phyloP scores from a whole-genome alignment of 176 grass and related monocot species.

The Neostapfia colusana region DNA sequence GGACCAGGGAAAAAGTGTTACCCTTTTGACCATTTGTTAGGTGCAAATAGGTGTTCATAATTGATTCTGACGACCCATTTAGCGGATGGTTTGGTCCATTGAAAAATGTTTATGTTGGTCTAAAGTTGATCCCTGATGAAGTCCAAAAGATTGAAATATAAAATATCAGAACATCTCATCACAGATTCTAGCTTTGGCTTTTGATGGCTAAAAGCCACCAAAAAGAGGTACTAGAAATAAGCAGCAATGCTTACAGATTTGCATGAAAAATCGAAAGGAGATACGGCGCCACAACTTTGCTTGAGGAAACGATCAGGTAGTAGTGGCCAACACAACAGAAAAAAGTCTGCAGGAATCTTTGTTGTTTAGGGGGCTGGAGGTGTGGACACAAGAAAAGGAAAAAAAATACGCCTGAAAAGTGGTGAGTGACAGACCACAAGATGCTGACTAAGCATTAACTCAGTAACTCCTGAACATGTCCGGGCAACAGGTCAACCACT shows the following conservation, averaged over 20 bases:
- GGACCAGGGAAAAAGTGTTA: background rate
- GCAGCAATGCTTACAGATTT: constrained; percentile 28
- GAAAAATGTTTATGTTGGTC: constrained; percentile 34
- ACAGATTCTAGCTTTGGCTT: constrained; percentile 16
- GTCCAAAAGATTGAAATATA: constrained; percentile 12
- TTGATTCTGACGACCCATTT: constrained; percentile 38
- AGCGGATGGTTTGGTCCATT: constrained; percentile 34
- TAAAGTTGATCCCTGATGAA: constrained; percentile 33
- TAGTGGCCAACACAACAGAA: constrained; percentile 42
- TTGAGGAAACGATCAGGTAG: constrained; percentile 33
- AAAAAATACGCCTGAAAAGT: constrained; percentile 49
- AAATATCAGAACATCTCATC: constrained; percentile 3
- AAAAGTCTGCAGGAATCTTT: constrained; percentile 44
- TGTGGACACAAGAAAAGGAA: constrained; percentile 30
- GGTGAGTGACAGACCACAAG: too few relatives aligned
- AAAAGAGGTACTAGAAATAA: constrained; percentile 31
- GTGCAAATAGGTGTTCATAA: constrained; percentile 36
- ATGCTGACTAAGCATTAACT: constrained; percentile 41
- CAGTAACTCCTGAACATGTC: constrained; percentile 19
- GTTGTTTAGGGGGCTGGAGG: constrained; percentile 18
- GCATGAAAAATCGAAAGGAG: constrained; percentile 32
- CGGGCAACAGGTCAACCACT: constrained; percentile 29
- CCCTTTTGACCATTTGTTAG: constrained; percentile 38
- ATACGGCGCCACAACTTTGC: constrained; percentile 29
- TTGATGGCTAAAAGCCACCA: constrained; percentile 19